Percentiles rank a stretch among this genome's conserved stretches.
Conservation (phyloP, 164 flowering plant species). For the Annona squamosa region DNA sequence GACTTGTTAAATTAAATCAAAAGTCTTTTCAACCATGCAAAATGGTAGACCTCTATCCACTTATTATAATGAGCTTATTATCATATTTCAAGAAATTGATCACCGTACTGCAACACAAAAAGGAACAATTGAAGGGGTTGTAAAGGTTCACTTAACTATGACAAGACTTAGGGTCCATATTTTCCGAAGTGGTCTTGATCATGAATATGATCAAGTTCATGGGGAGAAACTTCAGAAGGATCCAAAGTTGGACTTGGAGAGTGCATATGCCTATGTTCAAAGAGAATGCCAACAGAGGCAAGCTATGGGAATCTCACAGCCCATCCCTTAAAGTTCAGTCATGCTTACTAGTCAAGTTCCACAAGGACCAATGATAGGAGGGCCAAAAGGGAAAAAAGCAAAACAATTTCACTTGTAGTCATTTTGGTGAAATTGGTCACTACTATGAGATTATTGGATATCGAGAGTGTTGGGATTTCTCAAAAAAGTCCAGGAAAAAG, state of each 20-base stretch:
- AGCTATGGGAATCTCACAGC: not conserved
- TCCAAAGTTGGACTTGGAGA: not conserved
- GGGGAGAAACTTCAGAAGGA: no score
- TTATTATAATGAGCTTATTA: not conserved
- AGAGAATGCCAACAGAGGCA: conserved; percentile 2
- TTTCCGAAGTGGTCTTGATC: no score
- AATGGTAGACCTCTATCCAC: conserved; percentile 10
- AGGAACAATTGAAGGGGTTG: not conserved
- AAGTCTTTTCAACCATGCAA: conserved; percentile 5
- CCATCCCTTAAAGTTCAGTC: not conserved
- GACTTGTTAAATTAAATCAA: conserved; percentile 3
- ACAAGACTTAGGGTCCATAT: not conserved
- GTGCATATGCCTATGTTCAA: not conserved
- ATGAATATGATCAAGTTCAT: no score
- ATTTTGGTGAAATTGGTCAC: not conserved
- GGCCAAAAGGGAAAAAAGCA: not conserved
- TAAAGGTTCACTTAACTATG: not conserved
- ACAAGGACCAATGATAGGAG: not conserved
- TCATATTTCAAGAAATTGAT: not conserved
- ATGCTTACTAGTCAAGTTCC: not conserved
- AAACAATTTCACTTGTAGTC: not conserved
- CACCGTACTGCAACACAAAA: not conserved
- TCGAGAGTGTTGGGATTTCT: conserved; percentile 4
- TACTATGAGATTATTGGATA: not conserved
- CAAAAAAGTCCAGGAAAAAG: conserved; percentile 4